Base-by-base conservation (phyloP, 768 basidiomycete genomes). In the Hygrocybe punicea region DNA sequence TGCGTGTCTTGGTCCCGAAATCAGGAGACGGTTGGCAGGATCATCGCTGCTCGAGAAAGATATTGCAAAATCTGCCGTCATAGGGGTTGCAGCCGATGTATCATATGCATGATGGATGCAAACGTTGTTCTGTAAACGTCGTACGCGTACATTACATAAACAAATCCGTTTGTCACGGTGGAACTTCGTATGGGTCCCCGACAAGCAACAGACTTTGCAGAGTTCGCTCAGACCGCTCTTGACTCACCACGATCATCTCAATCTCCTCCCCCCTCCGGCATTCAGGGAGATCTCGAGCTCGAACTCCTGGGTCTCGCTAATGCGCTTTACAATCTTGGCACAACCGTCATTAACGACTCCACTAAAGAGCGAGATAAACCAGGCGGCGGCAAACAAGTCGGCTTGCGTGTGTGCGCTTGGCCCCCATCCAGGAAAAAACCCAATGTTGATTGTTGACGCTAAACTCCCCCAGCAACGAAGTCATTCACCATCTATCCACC, bases 331-430 rank as follows among this genome's bases (percentile, higher is more conserved):
- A 90, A 91, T 62, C 75, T 92, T 6, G 89, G 89, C 21, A 89
- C 89, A 4, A 91, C 90, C 0, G 89, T 91, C 19, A 85, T 91
- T 64, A 88, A 86, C 47, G 90, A 92, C 68, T 84, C 87, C 3
- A 88, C 87, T 13, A 91, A 89, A 70, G 89, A 90, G 63, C 81
- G 84, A 50, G 87, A 88, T 62, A 86, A 84, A 56, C 80, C 82
- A 11, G 84, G 79, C 4, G 84, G 81, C 1, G 84, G 79, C 19
- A 92, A 91, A 67, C 87, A 84, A 62, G 89, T 91, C 25, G 90
- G 88, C n/a, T 69, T 80, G 51, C 76, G 87, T 66, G 89, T 87
- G 89, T 90, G 73, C 59, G 82, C 72, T 16, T 23, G n/a, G n/a
- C n/a, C n/a, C 29, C 48, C 55, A 42, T 53, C 25, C 29, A 17